Evolutionary conservation across 1,139 yeast species (phyloP).

Genomic region (Protomyces inundatus): DNA sequence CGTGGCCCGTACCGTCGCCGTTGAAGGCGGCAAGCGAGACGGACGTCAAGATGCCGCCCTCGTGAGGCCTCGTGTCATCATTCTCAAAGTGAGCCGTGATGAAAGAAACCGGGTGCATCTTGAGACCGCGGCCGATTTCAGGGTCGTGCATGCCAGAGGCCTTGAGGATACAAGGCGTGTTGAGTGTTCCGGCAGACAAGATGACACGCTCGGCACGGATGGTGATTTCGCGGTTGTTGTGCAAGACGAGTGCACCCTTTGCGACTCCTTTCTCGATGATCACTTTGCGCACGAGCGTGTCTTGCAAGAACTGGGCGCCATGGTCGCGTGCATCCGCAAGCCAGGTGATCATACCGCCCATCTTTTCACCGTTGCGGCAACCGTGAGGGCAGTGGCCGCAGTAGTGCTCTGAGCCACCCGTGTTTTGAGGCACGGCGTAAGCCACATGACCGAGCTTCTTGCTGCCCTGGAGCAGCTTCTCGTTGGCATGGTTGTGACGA

Average conservation of each 20-base stretch:
- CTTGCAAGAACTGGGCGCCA: constrained; percentile 50
- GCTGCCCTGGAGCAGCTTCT: constrained; percentile 47
- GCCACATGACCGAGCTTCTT: constrained; percentile 43
- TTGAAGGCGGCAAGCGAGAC: constrained; percentile 50
- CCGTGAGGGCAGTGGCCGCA: constrained; percentile 55
- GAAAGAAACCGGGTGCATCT: constrained; percentile 50
- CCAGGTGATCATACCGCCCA: constrained; percentile 53
- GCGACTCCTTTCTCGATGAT: constrained; percentile 47
- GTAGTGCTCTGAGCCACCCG: constrained; percentile 48
- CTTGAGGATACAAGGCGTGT: constrained; percentile 50
- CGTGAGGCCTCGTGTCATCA: constrained; percentile 40
- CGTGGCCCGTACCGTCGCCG: constrained; percentile 54
- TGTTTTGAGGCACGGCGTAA: constrained; percentile 50
- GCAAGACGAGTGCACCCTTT: constrained; percentile 42
- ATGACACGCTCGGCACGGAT: constrained; percentile 51
- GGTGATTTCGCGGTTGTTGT: constrained; percentile 39
- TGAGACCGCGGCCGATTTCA: constrained; percentile 52
- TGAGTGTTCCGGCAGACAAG: constrained; percentile 50
- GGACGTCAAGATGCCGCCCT: constrained; percentile 50
- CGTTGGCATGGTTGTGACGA: constrained; percentile 50
- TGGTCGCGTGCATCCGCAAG: constrained; percentile 49
- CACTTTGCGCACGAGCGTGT: constrained; percentile 45
- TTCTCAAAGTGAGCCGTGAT: constrained; percentile 45
- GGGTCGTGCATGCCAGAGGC: constrained; percentile 52
- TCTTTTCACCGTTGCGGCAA: constrained; percentile 53